These are phyloP conservation scores for Colletotrichum cereale DNA, from an alignment of 2,329 filamentous ascomycete species.

Conservation along the genomic window DNA sequence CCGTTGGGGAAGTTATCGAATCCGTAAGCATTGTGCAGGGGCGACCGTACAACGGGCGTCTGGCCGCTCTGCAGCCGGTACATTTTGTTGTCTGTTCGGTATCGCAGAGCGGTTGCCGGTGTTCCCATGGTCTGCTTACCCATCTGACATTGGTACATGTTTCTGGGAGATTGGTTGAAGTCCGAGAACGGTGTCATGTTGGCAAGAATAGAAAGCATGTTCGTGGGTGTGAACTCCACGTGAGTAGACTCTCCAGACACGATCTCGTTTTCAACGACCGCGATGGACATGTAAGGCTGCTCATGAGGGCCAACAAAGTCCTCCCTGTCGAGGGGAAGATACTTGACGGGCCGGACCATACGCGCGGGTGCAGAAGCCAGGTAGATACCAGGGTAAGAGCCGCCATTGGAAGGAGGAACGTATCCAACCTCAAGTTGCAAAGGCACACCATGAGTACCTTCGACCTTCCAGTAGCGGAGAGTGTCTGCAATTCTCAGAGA, in stretches of 20 bases:
- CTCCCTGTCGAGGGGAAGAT: slow-evolving; percentile 85
- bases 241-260: slow-evolving; percentile 91
- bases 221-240: slow-evolving; percentile 93
- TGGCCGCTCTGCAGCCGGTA: slow-evolving; percentile 96
- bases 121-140: slow-evolving; percentile 99
- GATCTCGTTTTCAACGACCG: slow-evolving; percentile 89
- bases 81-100: slow-evolving; percentile 96
- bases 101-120: slow-evolving; percentile 83
- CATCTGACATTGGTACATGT: slow-evolving; percentile 99
- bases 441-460: slow-evolving; percentile 84
- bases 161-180: slow-evolving; percentile 97
- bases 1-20: slow-evolving; percentile 99
- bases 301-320: slow-evolving; percentile 95
- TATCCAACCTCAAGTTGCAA: slow-evolving; percentile 91
- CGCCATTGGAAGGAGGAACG: slow-evolving; percentile 86
- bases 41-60: slow-evolving; percentile 91
- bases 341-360: slow-evolving; percentile 94
- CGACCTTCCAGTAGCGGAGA: slow-evolving; percentile 94
- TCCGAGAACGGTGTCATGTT: slow-evolving; percentile 99
- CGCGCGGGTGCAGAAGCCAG: slow-evolving; percentile 87
- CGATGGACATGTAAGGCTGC: slow-evolving; percentile 98
- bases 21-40: slow-evolving; percentile 94
- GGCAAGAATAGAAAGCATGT: slow-evolving; percentile 96
- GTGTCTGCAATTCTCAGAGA: slow-evolving; percentile 86
- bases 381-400: slow-evolving; percentile 97